Evolutionary conservation across 108 stramenopile genomes (phyloP).

Genomic region (Nitzschia sp.): DNA sequence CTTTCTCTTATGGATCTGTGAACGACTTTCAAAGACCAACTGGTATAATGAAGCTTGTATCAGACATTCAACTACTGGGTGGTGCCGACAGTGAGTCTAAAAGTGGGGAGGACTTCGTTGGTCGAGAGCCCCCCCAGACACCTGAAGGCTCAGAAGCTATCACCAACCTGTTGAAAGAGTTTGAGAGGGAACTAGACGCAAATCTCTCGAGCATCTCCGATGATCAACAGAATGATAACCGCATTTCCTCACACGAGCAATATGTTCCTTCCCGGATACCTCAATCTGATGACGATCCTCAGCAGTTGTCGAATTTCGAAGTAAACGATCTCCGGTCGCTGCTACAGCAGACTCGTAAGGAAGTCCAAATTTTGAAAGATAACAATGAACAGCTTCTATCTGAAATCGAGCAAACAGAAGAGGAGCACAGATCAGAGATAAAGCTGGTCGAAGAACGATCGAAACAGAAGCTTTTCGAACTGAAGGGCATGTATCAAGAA

Average conservation of each 20-base stretch:
- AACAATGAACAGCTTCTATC: conserved; percentile 31
- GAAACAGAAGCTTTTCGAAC: conserved; percentile 18
- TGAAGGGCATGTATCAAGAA: conserved; percentile 21
- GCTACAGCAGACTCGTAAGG: conserved; percentile 19
- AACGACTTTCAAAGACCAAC: conserved; percentile 18
- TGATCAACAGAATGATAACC: conserved; percentile 7
- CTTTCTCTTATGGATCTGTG: conserved; percentile 21
- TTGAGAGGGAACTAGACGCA: conserved; percentile 26
- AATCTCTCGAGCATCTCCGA: conserved; percentile 1
- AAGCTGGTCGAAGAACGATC: conserved; percentile 30
- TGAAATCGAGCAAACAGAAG: conserved; percentile 38
- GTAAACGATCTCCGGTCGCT: conserved; percentile 17
- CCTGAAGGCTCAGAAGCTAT: conserved; percentile 13
- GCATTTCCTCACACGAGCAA: too few relatives aligned
- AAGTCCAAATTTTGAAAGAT: conserved; percentile 29
- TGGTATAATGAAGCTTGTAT: conserved; percentile 23
- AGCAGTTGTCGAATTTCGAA: not conserved
- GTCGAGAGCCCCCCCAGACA: not conserved
- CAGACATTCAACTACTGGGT: not conserved
- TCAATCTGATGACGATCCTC: not conserved
- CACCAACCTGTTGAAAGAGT: conserved; percentile 16
- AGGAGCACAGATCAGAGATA: conserved; percentile 36
- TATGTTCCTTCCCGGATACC: conserved; percentile 6
- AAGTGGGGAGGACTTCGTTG: not conserved
- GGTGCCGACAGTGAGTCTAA: conserved; percentile 1